These are phyloP conservation scores for Teunomyces lycoperdinae DNA, from an alignment of 805 yeast genomes.

Conservation along the genomic window DNA sequence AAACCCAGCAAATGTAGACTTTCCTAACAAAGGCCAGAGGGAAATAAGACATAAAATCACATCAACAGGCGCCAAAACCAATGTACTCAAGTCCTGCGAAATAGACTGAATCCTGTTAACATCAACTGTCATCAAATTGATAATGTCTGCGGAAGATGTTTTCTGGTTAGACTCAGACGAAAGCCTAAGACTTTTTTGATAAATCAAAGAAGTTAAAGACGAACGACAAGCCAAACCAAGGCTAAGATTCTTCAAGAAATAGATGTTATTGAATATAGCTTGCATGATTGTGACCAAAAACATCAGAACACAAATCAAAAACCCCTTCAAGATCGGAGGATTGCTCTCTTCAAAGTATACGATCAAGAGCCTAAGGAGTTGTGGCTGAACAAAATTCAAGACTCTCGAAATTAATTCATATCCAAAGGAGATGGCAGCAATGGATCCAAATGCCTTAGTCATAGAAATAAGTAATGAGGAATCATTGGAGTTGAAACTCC, in stretches of 20 bases:
- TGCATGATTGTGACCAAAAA: slow-evolving; percentile 58
- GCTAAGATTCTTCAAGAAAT: slow-evolving; percentile 51
- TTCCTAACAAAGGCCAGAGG: slow-evolving; percentile 21
- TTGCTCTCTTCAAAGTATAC: slow-evolving; percentile 50
- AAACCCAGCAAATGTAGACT: slow-evolving; percentile 20
- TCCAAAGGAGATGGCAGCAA: slow-evolving; percentile 18
- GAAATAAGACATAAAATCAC: slow-evolving; percentile 17
- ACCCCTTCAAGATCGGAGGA: slow-evolving; percentile 54
- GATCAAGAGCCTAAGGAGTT: slow-evolving; percentile 66
- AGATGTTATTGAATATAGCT: slow-evolving; percentile 67
- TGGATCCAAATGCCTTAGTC: slow-evolving; percentile 24
- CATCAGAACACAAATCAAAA: slow-evolving; percentile 60
- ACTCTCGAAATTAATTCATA: slow-evolving; percentile 22
- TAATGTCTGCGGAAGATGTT: slow-evolving; percentile 21
- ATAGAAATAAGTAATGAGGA: slow-evolving; percentile 17
- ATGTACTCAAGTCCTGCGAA: slow-evolving; percentile 43
- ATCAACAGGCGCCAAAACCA: slow-evolving; percentile 56
- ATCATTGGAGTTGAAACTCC: slow-evolving; percentile 11
- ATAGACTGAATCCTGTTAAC: slow-evolving; percentile 20
- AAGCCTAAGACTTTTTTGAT: slow-evolving; percentile 19
- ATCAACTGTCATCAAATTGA: slow-evolving; percentile 23
- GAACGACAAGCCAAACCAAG: slow-evolving; percentile 49
- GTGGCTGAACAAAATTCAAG: slow-evolving; percentile 75
- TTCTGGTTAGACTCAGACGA: slow-evolving; percentile 28
- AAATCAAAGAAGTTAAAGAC: slow-evolving; percentile 21